These are phyloP conservation scores for Mycena capillaripes DNA, from an alignment of 768 basidiomycete genomes.

Conservation along the genomic window DNA sequence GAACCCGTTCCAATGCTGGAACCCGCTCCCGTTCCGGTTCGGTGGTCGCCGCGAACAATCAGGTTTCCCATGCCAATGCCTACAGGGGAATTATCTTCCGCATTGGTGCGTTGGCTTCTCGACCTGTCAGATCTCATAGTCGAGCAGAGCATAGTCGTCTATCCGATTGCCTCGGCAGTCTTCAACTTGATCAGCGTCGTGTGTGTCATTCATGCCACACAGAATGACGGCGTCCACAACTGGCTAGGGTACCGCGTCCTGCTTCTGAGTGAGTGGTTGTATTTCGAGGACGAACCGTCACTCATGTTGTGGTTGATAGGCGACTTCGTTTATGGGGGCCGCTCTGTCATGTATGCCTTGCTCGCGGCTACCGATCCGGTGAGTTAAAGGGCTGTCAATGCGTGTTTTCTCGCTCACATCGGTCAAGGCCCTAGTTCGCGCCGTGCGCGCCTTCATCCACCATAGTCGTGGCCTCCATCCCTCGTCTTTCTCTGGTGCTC, in stretches of 20 bases:
- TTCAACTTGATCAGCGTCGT: slow-evolving; percentile 35
- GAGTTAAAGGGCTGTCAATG: neutral
- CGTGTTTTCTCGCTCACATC: neutral
- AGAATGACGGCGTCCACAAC: slow-evolving; percentile 34
- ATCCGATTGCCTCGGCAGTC: slow-evolving; percentile 34
- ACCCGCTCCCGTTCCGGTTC: slow-evolving; percentile 7
- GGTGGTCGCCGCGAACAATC: neutral
- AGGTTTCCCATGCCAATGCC: slow-evolving; percentile 20
- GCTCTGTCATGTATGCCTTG: slow-evolving; percentile 30
- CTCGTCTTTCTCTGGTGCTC: neutral
- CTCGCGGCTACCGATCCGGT: slow-evolving; percentile 34
- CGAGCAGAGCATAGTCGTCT: slow-evolving; percentile 21
- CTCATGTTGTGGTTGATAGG: neutral
- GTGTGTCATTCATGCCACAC: slow-evolving; percentile 34
- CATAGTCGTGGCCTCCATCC: neutral
- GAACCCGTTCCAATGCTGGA: neutral
- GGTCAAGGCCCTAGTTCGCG: neutral
- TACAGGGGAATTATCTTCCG: slow-evolving; percentile 35
- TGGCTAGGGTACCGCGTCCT: slow-evolving; percentile 27
- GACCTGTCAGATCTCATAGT: neutral
- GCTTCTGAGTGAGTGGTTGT: slow-evolving; percentile 12
- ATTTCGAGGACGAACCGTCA: neutral
- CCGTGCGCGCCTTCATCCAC: slow-evolving; percentile 1
- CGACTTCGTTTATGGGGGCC: slow-evolving; percentile 31
- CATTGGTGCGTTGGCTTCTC: slow-evolving; percentile 22